Evolutionary conservation across 176 grass and related monocot genomes (phyloP).

Genomic region (Urochloa ruziziensis): DNA sequence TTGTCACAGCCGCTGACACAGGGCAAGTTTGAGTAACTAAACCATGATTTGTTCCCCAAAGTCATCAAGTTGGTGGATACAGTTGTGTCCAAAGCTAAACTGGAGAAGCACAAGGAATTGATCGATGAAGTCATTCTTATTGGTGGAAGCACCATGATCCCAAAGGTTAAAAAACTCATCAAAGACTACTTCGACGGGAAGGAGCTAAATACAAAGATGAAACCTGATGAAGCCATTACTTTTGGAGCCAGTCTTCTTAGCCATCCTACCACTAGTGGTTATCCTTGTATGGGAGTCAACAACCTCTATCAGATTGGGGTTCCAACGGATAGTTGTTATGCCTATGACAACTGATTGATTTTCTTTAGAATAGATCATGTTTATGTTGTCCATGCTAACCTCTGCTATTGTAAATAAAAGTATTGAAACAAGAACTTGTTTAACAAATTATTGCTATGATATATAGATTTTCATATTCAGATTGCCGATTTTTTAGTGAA

Average conservation of each 20-base stretch:
- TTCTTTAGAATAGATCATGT: no score
- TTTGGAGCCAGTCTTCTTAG: background rate
- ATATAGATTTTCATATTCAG: no score
- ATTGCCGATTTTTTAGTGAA: no score
- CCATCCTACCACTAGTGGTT: background rate
- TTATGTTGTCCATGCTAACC: no score
- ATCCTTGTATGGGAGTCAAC: background rate
- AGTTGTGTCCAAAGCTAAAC: background rate
- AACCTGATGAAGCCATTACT: background rate
- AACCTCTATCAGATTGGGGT: background rate
- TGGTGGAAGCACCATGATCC: constrained; percentile 10
- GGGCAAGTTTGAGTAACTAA: background rate
- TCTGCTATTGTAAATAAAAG: no score
- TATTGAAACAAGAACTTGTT: no score
- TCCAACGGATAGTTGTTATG: background rate
- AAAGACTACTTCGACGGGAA: background rate
- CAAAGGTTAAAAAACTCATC: background rate
- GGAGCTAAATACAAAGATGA: background rate
- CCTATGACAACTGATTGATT: background rate
- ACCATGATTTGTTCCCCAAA: background rate
- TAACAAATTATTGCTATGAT: no score
- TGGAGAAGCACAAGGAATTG: background rate
- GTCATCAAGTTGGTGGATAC: background rate
- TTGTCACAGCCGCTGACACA: background rate
- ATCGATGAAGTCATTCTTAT: background rate